Percentiles rank a stretch among this genome's conserved stretches.
Conservation (phyloP, 768 basidiomycete species). For the Tricholoma sp. region DNA sequence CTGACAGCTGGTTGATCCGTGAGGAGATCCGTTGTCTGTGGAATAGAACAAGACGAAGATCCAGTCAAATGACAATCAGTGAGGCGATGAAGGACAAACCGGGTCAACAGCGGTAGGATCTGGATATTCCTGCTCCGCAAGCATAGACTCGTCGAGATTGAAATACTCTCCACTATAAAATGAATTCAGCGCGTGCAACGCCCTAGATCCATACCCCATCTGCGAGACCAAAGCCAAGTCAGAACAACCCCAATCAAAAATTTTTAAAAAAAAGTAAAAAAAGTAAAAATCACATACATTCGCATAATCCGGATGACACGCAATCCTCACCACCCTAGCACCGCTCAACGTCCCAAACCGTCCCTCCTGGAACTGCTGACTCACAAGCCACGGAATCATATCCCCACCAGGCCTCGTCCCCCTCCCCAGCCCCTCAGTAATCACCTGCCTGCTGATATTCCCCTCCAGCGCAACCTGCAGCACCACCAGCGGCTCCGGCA, state of each 20-base stretch:
- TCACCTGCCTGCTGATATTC: conserved; percentile 77
- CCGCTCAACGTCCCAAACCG: conserved; percentile 91
- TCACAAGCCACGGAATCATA: conserved; percentile 96
- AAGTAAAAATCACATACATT: conserved; percentile 47
- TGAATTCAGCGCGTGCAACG: conserved; percentile 78
- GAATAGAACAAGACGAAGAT: background rate
- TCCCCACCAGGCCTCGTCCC: conserved; percentile 89
- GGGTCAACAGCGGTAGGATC: conserved; percentile 46
- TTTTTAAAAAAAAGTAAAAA: background rate
- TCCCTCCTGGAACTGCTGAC: conserved; percentile 93
- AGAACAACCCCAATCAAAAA: conserved; percentile 2
- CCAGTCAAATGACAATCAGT: background rate
- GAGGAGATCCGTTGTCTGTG: conserved; percentile 45
- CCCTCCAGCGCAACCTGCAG: conserved; percentile 96
- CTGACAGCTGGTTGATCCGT: conserved; percentile 77
- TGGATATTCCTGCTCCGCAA: conserved; percentile 53
- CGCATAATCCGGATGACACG: conserved; percentile 93
- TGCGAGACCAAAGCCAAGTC: conserved; percentile 23
- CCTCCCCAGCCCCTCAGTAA: conserved; percentile 80
- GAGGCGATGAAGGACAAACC: conserved; percentile 21
- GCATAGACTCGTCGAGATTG: conserved; percentile 69
- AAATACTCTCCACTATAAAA: conserved; percentile 94
- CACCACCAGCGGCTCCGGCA: conserved; percentile 95
- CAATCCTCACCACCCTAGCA: conserved; percentile 86
- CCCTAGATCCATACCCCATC: conserved; percentile 97